Percentiles rank a stretch among this genome's conserved stretches.
Conservation (phyloP, 208 protist species). For the Wallacemonas sp. region DNA sequence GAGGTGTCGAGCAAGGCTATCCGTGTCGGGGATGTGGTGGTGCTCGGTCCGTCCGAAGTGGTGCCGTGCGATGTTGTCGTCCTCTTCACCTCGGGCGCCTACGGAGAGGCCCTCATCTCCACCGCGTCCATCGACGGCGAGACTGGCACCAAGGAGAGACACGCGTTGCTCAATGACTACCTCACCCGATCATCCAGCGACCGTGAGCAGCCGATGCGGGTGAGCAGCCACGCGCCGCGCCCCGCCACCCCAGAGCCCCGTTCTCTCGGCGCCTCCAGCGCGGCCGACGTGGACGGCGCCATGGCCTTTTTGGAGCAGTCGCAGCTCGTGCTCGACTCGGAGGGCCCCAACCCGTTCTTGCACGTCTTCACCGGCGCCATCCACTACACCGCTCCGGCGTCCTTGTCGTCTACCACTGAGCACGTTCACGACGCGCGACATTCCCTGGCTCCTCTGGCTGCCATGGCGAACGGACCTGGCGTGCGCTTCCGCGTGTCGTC, state of each 20-base stretch:
- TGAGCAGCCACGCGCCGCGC: neutral
- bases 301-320: conserved; percentile 27
- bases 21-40: conserved; percentile 76
- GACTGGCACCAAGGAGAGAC: conserved; percentile 75
- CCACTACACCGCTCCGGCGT: conserved; percentile 26
- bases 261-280: neutral
- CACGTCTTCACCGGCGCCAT: conserved; percentile 48
- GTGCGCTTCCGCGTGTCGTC: neutral
- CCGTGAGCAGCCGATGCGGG: neutral
- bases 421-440: neutral
- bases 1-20: conserved; percentile 60
- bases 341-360: conserved; percentile 68
- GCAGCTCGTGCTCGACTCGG: conserved; percentile 40
- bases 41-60: conserved; percentile 67
- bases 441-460: neutral
- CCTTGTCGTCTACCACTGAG: conserved; percentile 1
- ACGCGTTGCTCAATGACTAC: conserved; percentile 48
- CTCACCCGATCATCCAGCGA: conserved; percentile 27
- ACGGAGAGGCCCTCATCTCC: conserved; percentile 74
- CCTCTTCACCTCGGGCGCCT: conserved; percentile 67
- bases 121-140: conserved; percentile 94
- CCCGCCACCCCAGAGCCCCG: neutral
- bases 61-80: conserved; percentile 91
- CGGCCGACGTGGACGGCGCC: conserved; percentile 9
- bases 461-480: neutral